phyloP scores from a whole-genome alignment of 345 rosid genomes.

The Lumnitzera racemosa region DNA sequence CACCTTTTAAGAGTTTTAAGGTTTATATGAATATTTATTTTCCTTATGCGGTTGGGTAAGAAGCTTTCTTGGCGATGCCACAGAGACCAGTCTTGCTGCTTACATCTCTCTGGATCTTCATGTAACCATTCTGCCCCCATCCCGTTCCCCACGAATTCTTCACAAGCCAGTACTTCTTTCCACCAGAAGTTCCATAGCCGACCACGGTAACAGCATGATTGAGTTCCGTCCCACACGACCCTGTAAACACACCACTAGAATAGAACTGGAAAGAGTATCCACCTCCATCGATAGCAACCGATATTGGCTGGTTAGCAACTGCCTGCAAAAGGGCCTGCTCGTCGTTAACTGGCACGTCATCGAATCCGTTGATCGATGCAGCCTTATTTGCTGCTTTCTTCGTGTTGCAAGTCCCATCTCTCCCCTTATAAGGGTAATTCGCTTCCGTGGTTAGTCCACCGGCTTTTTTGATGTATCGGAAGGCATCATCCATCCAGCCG shows the following conservation, averaged over 20 bases:
- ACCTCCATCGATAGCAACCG: conserved; percentile 23
- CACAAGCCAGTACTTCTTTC: too few relatives aligned
- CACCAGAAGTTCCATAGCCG: too few relatives aligned
- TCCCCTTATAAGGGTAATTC: too few relatives aligned
- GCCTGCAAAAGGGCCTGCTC: not conserved
- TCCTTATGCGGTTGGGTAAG: conserved; percentile 10
- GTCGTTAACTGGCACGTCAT: not conserved
- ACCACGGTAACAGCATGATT: too few relatives aligned
- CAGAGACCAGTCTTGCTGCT: conserved; percentile 30
- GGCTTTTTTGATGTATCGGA: too few relatives aligned
- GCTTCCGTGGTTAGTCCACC: too few relatives aligned
- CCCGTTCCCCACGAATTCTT: too few relatives aligned
- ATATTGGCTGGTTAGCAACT: conserved; percentile 22
- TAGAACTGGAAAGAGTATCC: conserved; percentile 24
- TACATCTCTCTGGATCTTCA: conserved; percentile 37
- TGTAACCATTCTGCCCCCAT: conserved; percentile 5
- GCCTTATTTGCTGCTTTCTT: not conserved
- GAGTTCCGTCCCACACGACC: conserved; percentile 20
- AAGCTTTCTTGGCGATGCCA: conserved; percentile 30
- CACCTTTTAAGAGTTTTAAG: too few relatives aligned
- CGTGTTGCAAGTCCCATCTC: too few relatives aligned
- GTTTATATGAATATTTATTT: too few relatives aligned
- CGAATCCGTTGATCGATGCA: not conserved
- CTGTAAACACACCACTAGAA: conserved; percentile 28
- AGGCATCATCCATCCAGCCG: too few relatives aligned